A percentile compares a stretch with the other conserved stretches of the same genome.
These are phyloP conservation scores for Amylostereum chailletii DNA, from an alignment of 1,284 basidiomycete genomes.

Conservation along the genomic window DNA sequence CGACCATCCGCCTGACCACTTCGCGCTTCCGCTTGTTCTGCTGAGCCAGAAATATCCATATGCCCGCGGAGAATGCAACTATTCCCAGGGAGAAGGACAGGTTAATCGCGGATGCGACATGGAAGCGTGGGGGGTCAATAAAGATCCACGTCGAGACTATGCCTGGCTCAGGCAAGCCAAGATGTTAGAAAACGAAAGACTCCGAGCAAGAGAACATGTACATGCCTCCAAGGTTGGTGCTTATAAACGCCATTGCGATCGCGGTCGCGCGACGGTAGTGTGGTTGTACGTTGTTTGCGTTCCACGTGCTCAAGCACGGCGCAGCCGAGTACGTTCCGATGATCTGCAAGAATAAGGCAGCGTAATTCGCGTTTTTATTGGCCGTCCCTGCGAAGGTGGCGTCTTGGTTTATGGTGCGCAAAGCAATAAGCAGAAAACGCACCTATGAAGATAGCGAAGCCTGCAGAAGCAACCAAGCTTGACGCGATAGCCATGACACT, in stretches of 20 bases:
- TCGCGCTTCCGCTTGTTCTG: not conserved
- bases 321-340: slow-evolving; percentile 33
- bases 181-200: not conserved
- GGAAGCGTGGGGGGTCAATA: not conserved
- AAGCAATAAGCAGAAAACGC: too few species aligned
- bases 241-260: slow-evolving; percentile 43
- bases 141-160: slow-evolving; percentile 2
- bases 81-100: not conserved
- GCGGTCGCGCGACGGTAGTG: slow-evolving; percentile 42
- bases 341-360: slow-evolving; percentile 39
- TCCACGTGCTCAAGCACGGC: slow-evolving; percentile 38
- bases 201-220: not conserved
- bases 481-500: slow-evolving; percentile 27
- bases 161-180: not conserved
- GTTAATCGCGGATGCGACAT: not conserved
- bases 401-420: too few species aligned
- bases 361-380: slow-evolving; percentile 34
- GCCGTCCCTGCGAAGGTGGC: slow-evolving; percentile 29
- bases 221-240: slow-evolving; percentile 39
- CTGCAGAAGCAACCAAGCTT: slow-evolving; percentile 27
- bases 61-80: not conserved
- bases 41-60: not conserved
- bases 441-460: slow-evolving; percentile 26
- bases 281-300: slow-evolving; percentile 47
- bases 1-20: not conserved